Conservation (phyloP, 805 yeast species). For the Schwanniomyces vanrijiae region DNA sequence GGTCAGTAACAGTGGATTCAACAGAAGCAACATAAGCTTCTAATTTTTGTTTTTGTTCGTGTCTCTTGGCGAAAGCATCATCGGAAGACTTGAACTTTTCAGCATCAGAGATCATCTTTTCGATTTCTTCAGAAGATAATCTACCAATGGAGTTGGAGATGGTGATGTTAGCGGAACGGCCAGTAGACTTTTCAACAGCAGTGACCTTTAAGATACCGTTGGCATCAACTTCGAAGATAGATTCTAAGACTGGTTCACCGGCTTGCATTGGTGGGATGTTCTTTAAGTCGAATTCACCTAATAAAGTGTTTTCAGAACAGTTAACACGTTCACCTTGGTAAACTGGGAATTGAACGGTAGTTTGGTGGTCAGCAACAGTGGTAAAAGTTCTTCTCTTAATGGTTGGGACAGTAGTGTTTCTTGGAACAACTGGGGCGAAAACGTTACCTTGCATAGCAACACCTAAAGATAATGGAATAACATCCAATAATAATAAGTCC, state of each 20-base stretch:
- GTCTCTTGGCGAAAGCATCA: conserved; percentile 98
- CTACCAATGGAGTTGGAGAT: conserved; percentile 52
- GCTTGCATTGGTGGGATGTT: conserved; percentile 52
- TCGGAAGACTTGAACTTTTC: conserved; percentile 88
- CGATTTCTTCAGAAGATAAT: conserved; percentile 49
- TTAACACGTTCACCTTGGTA: conserved; percentile 54
- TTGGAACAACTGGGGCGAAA: conserved; percentile 51
- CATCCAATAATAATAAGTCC: conserved; percentile 51
- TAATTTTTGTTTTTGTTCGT: conserved; percentile 98
- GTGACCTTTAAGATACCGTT: conserved; percentile 53
- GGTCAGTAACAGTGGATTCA: conserved; percentile 96
- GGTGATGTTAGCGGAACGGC: conserved; percentile 51
- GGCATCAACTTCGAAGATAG: conserved; percentile 51
- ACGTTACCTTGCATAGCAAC: conserved; percentile 53
- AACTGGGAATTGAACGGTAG: conserved; percentile 51
- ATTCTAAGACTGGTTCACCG: conserved; percentile 51
- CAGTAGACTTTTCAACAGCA: conserved; percentile 50
- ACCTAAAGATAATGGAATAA: conserved; percentile 51
- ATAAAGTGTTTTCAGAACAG: conserved; percentile 51
- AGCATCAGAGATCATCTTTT: conserved; percentile 49
- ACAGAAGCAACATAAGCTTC: conserved; percentile 97
- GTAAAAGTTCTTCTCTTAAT: conserved; percentile 53
- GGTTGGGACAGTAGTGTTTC: conserved; percentile 53
- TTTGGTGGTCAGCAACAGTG: conserved; percentile 52
- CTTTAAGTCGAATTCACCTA: conserved; percentile 52